Conservation (phyloP, 106 monocot genomes). For the Acorus gramineus region DNA sequence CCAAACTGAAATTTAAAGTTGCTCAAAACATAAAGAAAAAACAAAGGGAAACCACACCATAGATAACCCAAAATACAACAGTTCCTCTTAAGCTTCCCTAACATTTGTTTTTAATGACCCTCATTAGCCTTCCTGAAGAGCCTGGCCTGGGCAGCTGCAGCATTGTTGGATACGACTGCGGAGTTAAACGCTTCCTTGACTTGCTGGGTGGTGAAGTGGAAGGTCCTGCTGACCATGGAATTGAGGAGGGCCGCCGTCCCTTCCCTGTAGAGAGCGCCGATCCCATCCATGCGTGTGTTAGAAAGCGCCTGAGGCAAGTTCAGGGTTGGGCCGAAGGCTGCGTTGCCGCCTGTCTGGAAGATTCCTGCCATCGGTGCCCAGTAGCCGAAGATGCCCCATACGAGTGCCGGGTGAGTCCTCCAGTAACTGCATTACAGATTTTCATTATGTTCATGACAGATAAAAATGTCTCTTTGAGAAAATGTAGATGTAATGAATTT, state of each 20-base stretch:
- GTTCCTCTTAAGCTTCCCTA: too few relatives aligned
- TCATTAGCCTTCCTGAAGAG: constrained; percentile 63
- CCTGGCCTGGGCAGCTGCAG: constrained; percentile 50
- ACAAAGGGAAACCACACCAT: too few relatives aligned
- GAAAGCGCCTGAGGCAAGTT: constrained; percentile 49
- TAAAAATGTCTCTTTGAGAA: not conserved
- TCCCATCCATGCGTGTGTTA: constrained; percentile 48
- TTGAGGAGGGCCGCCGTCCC: constrained; percentile 75
- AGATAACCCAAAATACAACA: too few relatives aligned
- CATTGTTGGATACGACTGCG: constrained; percentile 24
- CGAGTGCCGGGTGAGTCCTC: constrained; percentile 52
- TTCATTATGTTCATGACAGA: not conserved
- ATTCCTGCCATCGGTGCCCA: constrained; percentile 25
- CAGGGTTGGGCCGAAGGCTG: constrained; percentile 30
- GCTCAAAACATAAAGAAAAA: too few relatives aligned
- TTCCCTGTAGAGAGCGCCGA: constrained; percentile 60
- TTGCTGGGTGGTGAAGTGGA: constrained; percentile 42
- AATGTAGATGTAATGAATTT: not conserved
- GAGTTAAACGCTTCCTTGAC: constrained; percentile 45
- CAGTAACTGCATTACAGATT: constrained; percentile 47
- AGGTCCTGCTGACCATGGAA: constrained; percentile 50
- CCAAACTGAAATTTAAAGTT: too few relatives aligned
- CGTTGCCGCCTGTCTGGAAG: constrained; percentile 34
- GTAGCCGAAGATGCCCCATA: constrained; percentile 46
- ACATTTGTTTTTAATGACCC: constrained; percentile 5